phyloP scores from a whole-genome alignment of 192 early-diverging fungal genomes.

The Gaertneriomyces semiglobifer region DNA sequence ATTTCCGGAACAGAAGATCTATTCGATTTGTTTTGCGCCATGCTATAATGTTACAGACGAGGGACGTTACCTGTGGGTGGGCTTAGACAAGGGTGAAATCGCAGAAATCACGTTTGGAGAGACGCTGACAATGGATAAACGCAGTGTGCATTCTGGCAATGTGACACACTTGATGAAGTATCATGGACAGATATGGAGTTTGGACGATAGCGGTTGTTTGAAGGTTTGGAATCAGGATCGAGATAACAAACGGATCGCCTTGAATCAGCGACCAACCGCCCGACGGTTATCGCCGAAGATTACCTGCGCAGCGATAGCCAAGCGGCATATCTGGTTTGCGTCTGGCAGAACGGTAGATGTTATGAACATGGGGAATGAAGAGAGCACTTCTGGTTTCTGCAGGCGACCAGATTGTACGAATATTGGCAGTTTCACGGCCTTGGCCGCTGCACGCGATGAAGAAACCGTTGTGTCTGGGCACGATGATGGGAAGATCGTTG shows the following conservation, averaged over 20 bases:
- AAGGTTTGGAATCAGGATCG: conserved; percentile 40
- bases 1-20: conserved; percentile 50
- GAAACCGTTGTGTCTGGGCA: conserved; percentile 63
- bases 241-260: conserved; percentile 14
- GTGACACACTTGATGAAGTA: conserved; percentile 58
- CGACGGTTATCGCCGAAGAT: conserved; percentile 46
- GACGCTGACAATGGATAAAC: conserved; percentile 28
- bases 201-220: conserved; percentile 63
- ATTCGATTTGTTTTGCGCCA: conserved; percentile 55
- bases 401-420: conserved; percentile 23
- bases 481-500: conserved; percentile 73
- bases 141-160: conserved; percentile 42
- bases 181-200: conserved; percentile 56
- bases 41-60: conserved; percentile 46
- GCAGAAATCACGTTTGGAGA: conserved; percentile 38
- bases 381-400: conserved; percentile 34
- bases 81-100: conserved; percentile 59
- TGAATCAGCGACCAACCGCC: conserved; percentile 32
- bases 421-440: conserved; percentile 53
- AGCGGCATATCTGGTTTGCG: conserved; percentile 58
- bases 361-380: conserved; percentile 41
- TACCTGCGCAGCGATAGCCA: conserved; percentile 50
- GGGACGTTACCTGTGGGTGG: conserved; percentile 65
- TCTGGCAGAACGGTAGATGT: conserved; percentile 58
- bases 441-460: conserved; percentile 42